Evolutionary conservation across 805 yeast genomes (phyloP).

Genomic region (Starmerella sp.): DNA sequence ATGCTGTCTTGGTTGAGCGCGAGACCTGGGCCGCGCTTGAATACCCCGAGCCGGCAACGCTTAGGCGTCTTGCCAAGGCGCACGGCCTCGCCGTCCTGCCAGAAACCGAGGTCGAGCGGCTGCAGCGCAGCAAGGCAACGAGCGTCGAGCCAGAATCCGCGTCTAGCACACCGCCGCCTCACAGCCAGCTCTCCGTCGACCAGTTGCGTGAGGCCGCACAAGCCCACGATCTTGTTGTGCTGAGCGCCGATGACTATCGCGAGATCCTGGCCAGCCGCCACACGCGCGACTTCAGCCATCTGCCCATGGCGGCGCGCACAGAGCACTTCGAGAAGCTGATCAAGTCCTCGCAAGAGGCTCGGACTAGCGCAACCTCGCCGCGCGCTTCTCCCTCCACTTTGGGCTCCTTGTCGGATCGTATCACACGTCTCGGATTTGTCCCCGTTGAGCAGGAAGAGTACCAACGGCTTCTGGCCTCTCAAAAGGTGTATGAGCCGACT

Average conservation of each 20-base stretch:
- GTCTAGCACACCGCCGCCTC: neutral
- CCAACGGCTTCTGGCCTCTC: conserved; percentile 26
- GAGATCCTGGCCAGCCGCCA: conserved; percentile 3
- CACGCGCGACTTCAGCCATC: conserved; percentile 4
- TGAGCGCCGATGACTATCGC: conserved; percentile 12
- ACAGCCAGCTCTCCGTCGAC: conserved; percentile 2
- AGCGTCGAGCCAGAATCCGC: neutral
- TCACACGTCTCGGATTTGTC: conserved; percentile 28
- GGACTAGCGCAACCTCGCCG: conserved; percentile 3
- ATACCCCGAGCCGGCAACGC: conserved; percentile 17
- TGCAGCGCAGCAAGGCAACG: conserved; percentile 15
- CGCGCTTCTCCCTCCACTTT: conserved; percentile 15
- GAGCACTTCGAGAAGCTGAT: conserved; percentile 10
- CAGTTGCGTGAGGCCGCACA: conserved; percentile 6
- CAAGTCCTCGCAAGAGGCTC: conserved; percentile 3
- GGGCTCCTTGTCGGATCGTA: conserved; percentile 26
- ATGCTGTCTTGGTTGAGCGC: conserved; percentile 15
- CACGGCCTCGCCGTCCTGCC: conserved; percentile 23
- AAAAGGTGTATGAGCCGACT: conserved; percentile 28
- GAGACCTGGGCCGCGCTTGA: conserved; percentile 16
- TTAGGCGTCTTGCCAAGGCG: conserved; percentile 13
- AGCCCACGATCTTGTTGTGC: conserved; percentile 4
- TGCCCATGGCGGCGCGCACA: conserved; percentile 15
- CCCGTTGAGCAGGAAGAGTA: conserved; percentile 31
- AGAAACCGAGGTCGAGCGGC: conserved; percentile 14